Percentiles rank a stretch among this genome's conserved stretches.
Conservation (phyloP, 768 basidiomycete genomes). For the Chlorophyllum brunneum region DNA sequence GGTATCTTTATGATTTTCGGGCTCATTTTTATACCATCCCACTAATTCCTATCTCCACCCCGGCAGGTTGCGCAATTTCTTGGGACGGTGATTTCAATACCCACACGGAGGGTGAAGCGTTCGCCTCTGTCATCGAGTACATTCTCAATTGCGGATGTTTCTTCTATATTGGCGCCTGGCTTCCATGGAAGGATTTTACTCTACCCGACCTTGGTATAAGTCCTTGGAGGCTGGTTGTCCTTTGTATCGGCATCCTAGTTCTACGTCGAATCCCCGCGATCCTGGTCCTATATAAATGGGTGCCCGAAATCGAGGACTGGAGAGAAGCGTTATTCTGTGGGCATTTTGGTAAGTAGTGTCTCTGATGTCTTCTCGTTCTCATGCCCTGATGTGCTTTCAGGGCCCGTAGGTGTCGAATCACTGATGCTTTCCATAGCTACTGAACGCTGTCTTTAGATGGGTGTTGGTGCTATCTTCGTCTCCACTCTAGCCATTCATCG, state of each 20-base stretch:
- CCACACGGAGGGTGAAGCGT: slow-evolving; percentile 80
- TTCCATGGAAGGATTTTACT: slow-evolving; percentile 62
- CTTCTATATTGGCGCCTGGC: slow-evolving; percentile 86
- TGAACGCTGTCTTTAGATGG: slow-evolving; percentile 57
- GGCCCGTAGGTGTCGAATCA: slow-evolving; percentile 43
- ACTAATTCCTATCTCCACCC: slow-evolving; percentile 14
- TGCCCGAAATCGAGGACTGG: slow-evolving; percentile 85
- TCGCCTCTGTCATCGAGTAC: slow-evolving; percentile 88
- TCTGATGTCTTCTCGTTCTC: not conserved
- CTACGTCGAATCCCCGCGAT: slow-evolving; percentile 81
- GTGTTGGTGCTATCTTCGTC: slow-evolving; percentile 89
- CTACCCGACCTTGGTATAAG: slow-evolving; percentile 53
- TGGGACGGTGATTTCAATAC: slow-evolving; percentile 86
- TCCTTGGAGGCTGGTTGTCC: slow-evolving; percentile 66
- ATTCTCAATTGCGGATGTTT: slow-evolving; percentile 80
- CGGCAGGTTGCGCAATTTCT: slow-evolving; percentile 76
- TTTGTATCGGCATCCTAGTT: slow-evolving; percentile 65
- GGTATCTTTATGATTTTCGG: slow-evolving; percentile 6
- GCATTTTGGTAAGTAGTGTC: slow-evolving; percentile 67
- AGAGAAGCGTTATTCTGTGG: slow-evolving; percentile 87
- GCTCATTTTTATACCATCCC: not conserved
- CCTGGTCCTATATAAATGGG: slow-evolving; percentile 71
- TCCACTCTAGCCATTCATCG: slow-evolving; percentile 65
- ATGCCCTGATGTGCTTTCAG: slow-evolving; percentile 23
- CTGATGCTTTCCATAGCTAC: not conserved